Conservation (phyloP, 2,329 filamentous ascomycete species). For the Scedosporium aurantiacum region DNA sequence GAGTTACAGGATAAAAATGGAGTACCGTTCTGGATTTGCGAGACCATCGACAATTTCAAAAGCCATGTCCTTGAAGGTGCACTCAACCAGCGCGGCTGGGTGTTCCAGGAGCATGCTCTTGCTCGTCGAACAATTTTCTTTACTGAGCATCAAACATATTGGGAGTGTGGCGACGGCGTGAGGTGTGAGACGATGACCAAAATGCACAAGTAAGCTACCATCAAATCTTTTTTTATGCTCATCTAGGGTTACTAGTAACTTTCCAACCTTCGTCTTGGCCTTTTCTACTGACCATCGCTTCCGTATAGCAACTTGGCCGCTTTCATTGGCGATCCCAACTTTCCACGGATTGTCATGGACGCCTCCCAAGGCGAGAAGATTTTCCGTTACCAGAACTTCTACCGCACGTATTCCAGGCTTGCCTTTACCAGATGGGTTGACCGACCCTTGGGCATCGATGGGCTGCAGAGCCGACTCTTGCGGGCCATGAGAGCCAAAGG, state of each 20-base stretch:
- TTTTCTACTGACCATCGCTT: not conserved
- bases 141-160: constrained; percentile 23
- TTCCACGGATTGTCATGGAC: constrained; percentile 11
- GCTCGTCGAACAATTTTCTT: constrained; percentile 26
- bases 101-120: constrained; percentile 26
- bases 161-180: constrained; percentile 24
- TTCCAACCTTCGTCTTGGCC: no score
- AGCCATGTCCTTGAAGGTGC: constrained; percentile 18
- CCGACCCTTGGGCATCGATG: constrained; percentile 20
- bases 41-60: constrained; percentile 22
- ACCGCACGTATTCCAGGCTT: constrained; percentile 20
- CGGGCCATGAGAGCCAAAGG: constrained; percentile 14
- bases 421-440: constrained; percentile 14
- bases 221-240: no score
- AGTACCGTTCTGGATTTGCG: constrained; percentile 15
- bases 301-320: constrained; percentile 6
- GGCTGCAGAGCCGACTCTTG: constrained; percentile 19
- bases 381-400: constrained; percentile 14
- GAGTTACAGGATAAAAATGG: not conserved
- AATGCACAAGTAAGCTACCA: constrained; percentile 21
- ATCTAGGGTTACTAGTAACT: not conserved
- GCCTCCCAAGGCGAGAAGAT: constrained; percentile 14
- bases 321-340: constrained; percentile 19
- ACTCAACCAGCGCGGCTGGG: constrained; percentile 26
- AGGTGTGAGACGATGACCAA: constrained; percentile 22